Conservation (phyloP, 2,329 filamentous ascomycete species). For the Aureobasidium sp. region DNA sequence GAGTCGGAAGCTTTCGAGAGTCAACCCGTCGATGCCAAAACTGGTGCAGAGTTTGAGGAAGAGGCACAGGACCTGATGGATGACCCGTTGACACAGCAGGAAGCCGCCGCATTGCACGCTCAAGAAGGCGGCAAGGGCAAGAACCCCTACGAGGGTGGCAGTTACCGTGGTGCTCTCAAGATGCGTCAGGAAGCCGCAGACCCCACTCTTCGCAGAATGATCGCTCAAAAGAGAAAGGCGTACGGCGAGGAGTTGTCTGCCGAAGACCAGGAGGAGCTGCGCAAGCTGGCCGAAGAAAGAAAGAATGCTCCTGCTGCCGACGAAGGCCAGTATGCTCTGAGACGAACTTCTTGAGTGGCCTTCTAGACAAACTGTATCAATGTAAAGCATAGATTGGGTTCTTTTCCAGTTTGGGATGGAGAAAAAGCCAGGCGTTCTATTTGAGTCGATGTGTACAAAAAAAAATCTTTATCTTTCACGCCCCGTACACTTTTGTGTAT, state of each 20-base stretch:
- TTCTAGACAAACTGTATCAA: constrained; percentile 1
- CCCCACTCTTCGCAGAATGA: constrained; percentile 14
- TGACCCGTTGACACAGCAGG: constrained; percentile 17
- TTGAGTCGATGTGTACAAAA: constrained; percentile 2
- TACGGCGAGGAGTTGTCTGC: constrained; percentile 17
- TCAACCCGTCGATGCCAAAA: constrained; percentile 1
- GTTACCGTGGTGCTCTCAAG: constrained; percentile 11
- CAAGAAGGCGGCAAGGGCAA: constrained; percentile 8
- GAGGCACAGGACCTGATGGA: constrained; percentile 11
- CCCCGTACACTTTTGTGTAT: neutral
- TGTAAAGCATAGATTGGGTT: constrained; percentile 12
- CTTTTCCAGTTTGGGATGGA: constrained; percentile 1
- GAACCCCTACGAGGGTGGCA: constrained; percentile 11
- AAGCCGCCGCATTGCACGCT: constrained; percentile 13
- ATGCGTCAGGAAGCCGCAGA: constrained; percentile 13
- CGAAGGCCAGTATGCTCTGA: constrained; percentile 9
- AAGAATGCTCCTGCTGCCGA: neutral
- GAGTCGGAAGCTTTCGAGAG: neutral
- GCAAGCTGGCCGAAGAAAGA: constrained; percentile 4
- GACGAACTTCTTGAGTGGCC: neutral
- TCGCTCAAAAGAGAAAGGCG: constrained; percentile 17
- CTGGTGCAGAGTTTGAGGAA: constrained; percentile 9
- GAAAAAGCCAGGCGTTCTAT: constrained; percentile 13
- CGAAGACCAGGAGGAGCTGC: constrained; percentile 15
- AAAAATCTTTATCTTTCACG: neutral